Conservation (phyloP, 768 basidiomycete genomes). For the Suillus weaverae region DNA sequence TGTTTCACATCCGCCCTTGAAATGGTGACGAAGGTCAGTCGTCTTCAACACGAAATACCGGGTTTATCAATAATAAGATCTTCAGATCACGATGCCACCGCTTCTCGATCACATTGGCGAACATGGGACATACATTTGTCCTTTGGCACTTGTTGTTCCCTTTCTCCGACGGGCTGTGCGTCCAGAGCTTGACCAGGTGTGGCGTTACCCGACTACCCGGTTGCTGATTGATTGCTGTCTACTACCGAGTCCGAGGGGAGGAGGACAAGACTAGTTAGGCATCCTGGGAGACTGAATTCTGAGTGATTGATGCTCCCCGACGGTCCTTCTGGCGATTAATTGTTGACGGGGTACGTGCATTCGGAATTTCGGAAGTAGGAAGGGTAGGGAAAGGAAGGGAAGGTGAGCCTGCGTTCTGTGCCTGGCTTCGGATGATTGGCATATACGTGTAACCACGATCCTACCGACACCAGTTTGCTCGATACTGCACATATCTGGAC, state of each 20-base stretch:
- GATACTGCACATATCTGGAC: background rate
- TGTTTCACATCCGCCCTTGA: background rate
- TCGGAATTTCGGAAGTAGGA: background rate
- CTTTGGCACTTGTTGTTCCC: background rate
- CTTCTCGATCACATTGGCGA: background rate
- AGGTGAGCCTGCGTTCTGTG: background rate
- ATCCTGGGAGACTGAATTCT: background rate
- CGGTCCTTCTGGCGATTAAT: slow-evolving; percentile 5
- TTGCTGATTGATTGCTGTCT: background rate
- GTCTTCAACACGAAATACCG: background rate
- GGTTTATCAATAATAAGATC: background rate
- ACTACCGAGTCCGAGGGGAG: background rate
- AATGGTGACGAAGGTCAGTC: background rate
- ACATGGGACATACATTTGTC: background rate
- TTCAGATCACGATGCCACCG: background rate
- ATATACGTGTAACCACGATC: background rate
- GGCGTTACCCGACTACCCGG: background rate
- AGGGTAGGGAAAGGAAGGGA: background rate
- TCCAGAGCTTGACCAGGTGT: background rate
- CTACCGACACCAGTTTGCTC: background rate
- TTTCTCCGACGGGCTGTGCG: background rate
- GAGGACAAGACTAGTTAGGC: background rate
- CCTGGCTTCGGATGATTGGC: slow-evolving; percentile 5
- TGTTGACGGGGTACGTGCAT: slow-evolving; percentile 2
- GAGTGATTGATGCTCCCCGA: background rate